phyloP scores from a whole-genome alignment of 108 stramenopile species.

The Cyclotella atomus region DNA sequence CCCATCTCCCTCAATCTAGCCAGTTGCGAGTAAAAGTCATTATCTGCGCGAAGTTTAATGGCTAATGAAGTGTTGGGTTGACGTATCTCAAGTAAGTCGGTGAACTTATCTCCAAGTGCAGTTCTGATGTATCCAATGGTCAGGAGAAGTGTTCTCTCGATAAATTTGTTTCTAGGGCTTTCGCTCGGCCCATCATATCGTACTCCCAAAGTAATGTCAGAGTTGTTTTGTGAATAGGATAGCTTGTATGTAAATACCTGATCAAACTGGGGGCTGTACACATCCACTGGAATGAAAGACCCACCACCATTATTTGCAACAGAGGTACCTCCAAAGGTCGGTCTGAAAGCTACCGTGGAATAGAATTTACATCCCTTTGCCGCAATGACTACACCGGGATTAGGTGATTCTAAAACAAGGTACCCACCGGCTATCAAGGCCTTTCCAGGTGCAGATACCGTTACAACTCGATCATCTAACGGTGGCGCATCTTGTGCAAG shows the following conservation, averaged over 20 bases:
- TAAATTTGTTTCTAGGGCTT: constrained; percentile 61
- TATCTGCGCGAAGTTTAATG: constrained; percentile 90
- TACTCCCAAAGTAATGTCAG: neutral
- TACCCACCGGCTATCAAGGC: constrained; percentile 95
- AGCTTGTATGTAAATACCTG: constrained; percentile 33
- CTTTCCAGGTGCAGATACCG: constrained; percentile 90
- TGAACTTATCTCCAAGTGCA: constrained; percentile 37
- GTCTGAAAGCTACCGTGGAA: constrained; percentile 62
- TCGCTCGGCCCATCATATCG: neutral
- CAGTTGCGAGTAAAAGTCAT: constrained; percentile 96
- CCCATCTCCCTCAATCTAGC: constrained; percentile 57
- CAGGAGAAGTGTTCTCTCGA: constrained; percentile 85
- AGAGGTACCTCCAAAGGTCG: neutral
- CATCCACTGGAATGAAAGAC: constrained; percentile 40
- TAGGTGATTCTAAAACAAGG: constrained; percentile 90
- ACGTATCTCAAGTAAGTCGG: constrained; percentile 20
- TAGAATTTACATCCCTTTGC: constrained; percentile 85
- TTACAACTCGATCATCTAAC: constrained; percentile 15
- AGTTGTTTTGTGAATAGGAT: constrained; percentile 24
- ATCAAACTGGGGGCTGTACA: constrained; percentile 81
- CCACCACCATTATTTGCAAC: constrained; percentile 4
- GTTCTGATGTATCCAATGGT: constrained; percentile 61
- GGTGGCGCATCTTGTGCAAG: neutral
- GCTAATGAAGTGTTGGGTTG: constrained; percentile 36
- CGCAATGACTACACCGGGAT: constrained; percentile 87